Base-by-base conservation (phyloP, 805 yeast species). In the Pichia cabralensis region DNA sequence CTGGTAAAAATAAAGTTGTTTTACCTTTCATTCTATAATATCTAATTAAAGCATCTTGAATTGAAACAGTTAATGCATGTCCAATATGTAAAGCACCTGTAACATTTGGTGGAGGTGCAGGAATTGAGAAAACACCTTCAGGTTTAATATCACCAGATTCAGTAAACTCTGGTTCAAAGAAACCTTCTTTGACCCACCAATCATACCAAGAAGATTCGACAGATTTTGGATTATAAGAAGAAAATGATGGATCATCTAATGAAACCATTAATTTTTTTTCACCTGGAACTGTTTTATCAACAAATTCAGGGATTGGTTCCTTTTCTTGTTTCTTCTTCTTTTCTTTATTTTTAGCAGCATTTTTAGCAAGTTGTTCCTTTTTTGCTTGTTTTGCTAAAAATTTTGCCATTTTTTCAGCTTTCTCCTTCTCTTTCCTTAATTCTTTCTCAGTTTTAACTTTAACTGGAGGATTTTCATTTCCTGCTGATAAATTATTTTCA, bases 101-200 rank as follows among this genome's bases (percentile, higher is more conserved):
- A 45, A 92, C 95, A 59, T 92, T 92, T 55, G 98, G 98, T 43
- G 98, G 98, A 26, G 98, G 98, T n/a, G 95, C 92, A 26, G 97
- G 96, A 50, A 92, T 84, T 43, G 80, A 71, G 62, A 89, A 92
- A 14, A 69, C 55, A 48, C 97, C 97, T 52, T 76, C 88, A 28
- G 92, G 82, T 55, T 79, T 79, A 46, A 74, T 52, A 30, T 76
- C 61, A 30, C 96, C 96, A 52, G 78, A 77, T 38, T 63, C 69
- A 29, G 78, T 68, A 46, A 81, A 76, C 55, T 83, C 82, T 14
- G 98, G 98, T 61, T 80, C 79, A 52, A 92, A 92, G 51, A 74
- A 76, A 14, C 92, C 94, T 59, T 83, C 71, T 50, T 80, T 68
- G 41, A 74, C 80, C 98, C 98, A 92, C 97, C 98, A 92, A 14